These are phyloP conservation scores for Cyclotella sp. DNA, from an alignment of 108 stramenopile species.

Conservation along the genomic window DNA sequence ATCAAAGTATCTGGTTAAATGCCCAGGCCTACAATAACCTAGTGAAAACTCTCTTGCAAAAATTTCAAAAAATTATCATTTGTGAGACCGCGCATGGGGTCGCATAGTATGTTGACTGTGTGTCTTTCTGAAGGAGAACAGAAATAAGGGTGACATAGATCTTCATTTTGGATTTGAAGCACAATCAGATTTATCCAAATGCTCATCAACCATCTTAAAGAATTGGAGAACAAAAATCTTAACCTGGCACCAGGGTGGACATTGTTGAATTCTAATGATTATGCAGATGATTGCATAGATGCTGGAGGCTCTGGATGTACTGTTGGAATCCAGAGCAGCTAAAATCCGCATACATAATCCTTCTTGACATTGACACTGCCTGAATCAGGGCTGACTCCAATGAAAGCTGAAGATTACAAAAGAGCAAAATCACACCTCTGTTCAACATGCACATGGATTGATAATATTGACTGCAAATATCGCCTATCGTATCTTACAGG, in stretches of 20 bases:
- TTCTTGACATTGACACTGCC: too few relatives aligned
- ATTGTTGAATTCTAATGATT: background rate
- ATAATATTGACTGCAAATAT: too few relatives aligned
- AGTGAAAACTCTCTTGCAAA: background rate
- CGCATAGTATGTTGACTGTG: background rate
- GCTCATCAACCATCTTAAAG: background rate
- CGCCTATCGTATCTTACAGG: too few relatives aligned
- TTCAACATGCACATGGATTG: too few relatives aligned
- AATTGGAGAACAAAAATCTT: background rate
- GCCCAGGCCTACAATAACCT: background rate
- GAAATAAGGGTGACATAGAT: background rate
- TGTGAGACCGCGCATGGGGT: too few relatives aligned
- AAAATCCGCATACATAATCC: too few relatives aligned
- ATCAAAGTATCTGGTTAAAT: background rate
- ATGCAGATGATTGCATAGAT: conserved; percentile 1
- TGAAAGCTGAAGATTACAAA: too few relatives aligned
- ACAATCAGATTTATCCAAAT: background rate
- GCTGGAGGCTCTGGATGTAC: conserved; percentile 1
- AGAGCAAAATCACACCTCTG: too few relatives aligned
- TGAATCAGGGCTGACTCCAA: too few relatives aligned
- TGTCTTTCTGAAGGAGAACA: background rate
- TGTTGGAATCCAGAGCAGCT: too few relatives aligned
- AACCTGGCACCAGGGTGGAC: background rate
- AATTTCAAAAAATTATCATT: conserved; percentile 1
- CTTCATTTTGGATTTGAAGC: conserved; percentile 5